These are phyloP conservation scores for Chaetomium sp. DNA, from an alignment of 2,329 filamentous ascomycete genomes.

Conservation along the genomic window DNA sequence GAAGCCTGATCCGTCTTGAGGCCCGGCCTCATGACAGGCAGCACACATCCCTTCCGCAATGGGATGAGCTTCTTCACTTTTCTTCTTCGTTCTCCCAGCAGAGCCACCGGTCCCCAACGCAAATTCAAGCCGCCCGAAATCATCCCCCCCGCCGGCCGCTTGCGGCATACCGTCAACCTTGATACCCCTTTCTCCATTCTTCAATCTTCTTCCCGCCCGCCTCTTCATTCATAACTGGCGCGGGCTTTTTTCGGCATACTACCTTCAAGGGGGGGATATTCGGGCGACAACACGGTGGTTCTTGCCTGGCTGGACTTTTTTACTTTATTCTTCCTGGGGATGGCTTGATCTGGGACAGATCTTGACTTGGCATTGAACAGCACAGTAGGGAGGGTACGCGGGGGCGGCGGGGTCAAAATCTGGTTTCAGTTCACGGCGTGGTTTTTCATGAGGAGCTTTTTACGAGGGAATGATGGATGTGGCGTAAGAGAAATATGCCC, in stretches of 20 bases:
- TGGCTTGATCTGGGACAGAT: constrained; percentile 12
- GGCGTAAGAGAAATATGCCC: constrained; percentile 1
- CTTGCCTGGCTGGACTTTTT: constrained; percentile 17
- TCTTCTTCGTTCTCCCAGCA: constrained; percentile 18
- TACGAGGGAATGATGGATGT: constrained; percentile 10
- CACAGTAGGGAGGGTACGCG: neutral
- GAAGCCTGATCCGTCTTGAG: no score
- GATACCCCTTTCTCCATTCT: constrained; percentile 12
- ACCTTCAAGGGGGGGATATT: constrained; percentile 5
- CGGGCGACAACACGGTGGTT: constrained; percentile 3
- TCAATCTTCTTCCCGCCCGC: neutral
- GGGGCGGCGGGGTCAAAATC: constrained; percentile 12
- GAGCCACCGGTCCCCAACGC: neutral
- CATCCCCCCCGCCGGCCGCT: constrained; percentile 12
- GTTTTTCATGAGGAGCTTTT: constrained; percentile 1
- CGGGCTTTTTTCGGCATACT: constrained; percentile 6
- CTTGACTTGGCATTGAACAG: constrained; percentile 14
- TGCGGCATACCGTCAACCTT: constrained; percentile 16
- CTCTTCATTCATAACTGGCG: neutral
- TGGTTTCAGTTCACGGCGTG: constrained; percentile 10
- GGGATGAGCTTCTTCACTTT: neutral
- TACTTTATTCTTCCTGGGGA: neutral
- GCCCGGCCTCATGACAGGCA: no score
- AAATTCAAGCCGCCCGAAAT: neutral
- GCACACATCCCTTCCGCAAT: no score